These are phyloP conservation scores for Verbascum thapsus DNA, from an alignment of 257 asterid species.

Conservation along the genomic window DNA sequence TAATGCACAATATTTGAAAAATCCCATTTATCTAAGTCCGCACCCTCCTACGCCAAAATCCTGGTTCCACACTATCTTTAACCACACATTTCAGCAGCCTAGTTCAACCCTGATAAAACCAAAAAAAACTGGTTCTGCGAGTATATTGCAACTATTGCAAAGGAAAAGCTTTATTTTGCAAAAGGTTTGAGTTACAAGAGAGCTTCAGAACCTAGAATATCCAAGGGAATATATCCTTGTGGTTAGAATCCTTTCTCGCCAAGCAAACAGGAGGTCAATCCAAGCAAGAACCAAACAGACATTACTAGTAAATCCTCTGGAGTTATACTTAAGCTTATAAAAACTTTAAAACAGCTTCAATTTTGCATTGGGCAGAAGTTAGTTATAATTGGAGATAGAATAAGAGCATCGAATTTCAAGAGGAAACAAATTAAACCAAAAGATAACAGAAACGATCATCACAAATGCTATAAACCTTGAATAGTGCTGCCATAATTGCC, in stretches of 20 bases:
- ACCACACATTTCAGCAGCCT: too few relatives aligned
- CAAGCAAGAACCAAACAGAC: neutral
- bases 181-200: too few relatives aligned
- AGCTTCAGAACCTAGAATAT: too few relatives aligned
- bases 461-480: conserved; percentile 55
- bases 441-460: conserved; percentile 14
- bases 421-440: conserved; percentile 13
- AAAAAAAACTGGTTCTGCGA: too few relatives aligned
- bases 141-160: too few relatives aligned
- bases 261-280: neutral
- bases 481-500: conserved; percentile 57
- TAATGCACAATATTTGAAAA: too few relatives aligned
- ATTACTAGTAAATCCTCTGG: neutral
- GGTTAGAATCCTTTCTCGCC: neutral
- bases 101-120: too few relatives aligned
- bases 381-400: neutral
- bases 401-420: neutral
- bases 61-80: too few relatives aligned
- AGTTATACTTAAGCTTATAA: neutral
- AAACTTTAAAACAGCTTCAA: neutral
- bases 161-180: too few relatives aligned
- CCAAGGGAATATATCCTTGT: too few relatives aligned
- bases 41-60: too few relatives aligned
- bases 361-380: conserved; percentile 8
- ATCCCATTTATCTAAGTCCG: too few relatives aligned